Base-by-base conservation (phyloP, 805 yeast species). In the Pichia kluyveri region DNA sequence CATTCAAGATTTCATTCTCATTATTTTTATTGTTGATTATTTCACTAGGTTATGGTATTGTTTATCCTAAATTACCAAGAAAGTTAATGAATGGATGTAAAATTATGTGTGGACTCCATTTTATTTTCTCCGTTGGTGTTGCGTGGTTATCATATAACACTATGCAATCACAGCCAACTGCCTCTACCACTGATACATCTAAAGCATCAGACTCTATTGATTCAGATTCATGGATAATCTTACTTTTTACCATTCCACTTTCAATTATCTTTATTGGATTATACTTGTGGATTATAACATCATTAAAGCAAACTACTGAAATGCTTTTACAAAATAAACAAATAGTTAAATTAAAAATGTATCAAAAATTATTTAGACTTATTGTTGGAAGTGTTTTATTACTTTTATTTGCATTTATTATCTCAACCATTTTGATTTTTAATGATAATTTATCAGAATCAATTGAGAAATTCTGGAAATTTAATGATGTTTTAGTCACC, bases 11-110 rank as follows among this genome's bases (percentile, higher is more conserved):
- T 45, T 82, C 96, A 0, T 86, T 88, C 63, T 86, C 96, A 8
- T 84, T 91, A 67, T 93, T 91, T 69, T 69, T 93, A 58, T 71
- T 93, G 48, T 71, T 91, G 54, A 83, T 88, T 57, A 91, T 93
- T 48, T 76, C 95, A 14, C 71, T 90, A 55, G 99, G 99, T 39
- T 93, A 90, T 67, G 97, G 98, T 53, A 89, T 93, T 43, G 98
- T 93, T 44, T 80, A 79, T 60, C 89, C 96, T 42, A 83, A 89
- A 53, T 75, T 93, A 51, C 86, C 89, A 42, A 78, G 79, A 63
- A 77, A 79, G 47, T 59, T 74, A 30, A 87, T 93, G 96, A 71
- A 81, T 58, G 80, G 73, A 63, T 79, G 87, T 62, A 75, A 81
- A 58, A 63, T 79, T 14, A 71, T 82, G 45, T 77, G 86, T 1